Conservation (phyloP, 23 red algal species). For the Agarophyton chilense region DNA sequence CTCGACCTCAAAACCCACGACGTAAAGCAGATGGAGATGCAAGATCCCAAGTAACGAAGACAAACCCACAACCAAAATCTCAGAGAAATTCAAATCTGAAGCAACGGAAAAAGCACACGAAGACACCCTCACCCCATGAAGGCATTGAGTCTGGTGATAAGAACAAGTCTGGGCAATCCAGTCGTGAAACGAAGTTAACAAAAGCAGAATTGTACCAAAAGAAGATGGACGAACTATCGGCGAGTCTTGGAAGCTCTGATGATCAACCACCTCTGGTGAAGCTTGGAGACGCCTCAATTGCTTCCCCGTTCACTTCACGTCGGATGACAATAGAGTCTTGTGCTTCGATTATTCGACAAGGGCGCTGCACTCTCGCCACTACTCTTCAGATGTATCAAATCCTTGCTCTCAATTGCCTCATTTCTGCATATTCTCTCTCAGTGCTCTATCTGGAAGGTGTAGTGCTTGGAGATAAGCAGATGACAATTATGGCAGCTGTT, state of each 20-base stretch:
- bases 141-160: neutral
- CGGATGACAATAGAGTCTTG: conserved; percentile 90
- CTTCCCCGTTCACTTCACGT: conserved; percentile 94
- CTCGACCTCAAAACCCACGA: neutral
- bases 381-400: conserved; percentile 99
- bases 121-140: neutral
- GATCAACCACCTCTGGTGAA: conserved; percentile 88
- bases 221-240: conserved; percentile 66
- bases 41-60: neutral
- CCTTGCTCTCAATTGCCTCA: conserved; percentile 93
- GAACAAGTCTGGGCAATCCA: neutral
- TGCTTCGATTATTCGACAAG: conserved; percentile 93
- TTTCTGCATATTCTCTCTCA: conserved; percentile 92
- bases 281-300: conserved; percentile 98
- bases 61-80: conserved; percentile 10
- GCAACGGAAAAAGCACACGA: conserved; percentile 28
- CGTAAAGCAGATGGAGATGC: neutral
- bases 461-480: conserved; percentile 92
- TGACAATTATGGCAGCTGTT: conserved; percentile 86
- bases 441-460: conserved; percentile 96
- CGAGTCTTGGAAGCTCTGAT: conserved; percentile 41
- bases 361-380: conserved; percentile 95
- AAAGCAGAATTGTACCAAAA: conserved; percentile 45
- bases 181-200: conserved; percentile 13
- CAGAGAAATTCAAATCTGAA: conserved; percentile 27